Base-by-base conservation (phyloP, 2,329 filamentous ascomycete species). In the Ophiostoma piceae region DNA sequence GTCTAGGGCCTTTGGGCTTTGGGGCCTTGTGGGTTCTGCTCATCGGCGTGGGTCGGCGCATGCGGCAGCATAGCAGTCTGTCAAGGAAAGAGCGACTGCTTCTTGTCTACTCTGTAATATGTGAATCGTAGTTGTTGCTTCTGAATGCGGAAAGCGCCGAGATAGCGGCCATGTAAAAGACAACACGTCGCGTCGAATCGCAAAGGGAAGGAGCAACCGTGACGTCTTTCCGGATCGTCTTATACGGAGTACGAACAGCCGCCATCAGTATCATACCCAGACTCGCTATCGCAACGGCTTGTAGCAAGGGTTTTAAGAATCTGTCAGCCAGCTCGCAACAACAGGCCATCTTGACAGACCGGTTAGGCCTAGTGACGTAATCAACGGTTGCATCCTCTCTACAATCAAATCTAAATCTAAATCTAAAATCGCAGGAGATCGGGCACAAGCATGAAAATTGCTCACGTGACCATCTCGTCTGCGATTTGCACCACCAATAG, bases 381-480 rank as follows among this genome's bases (percentile, higher is more conserved):
- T 51, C 6, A 16, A 51, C 8, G 35, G 35, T 35, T 6, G 35
- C 39, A 12, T 41, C 39, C 39, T 47, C 14, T 47, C 14, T 5
- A 47, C 26, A 47, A 47, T 47, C 43, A 47, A 47, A 47, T 47
- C 43, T 47, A n/a, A 19, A 7, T n/a, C 16, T 47, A 47, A 47
- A 47, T 47, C 43, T 47, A 47, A n/a, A n/a, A n/a, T 47, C 43
- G 43, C 43, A 60, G 4, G 11, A 29, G 57, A 47, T 41, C 54
- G 67, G 54, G 37, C 29, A 43, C 35, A 37, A 7, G 39, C 57
- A 68, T 43, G 26, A 47, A 12, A 64, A 3, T 7, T 6, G 26
- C 41, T 22, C 68, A 69, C 68, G 68, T 69, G 68, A 69, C 32
- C 22, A 29, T 57, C 11, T 26, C 51, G 51, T 26, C 51, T 26